Evolutionary conservation across 805 yeast species (phyloP), one percentile per base, ranked within the genome.

Genomic region (Starmerella bombi): DNA sequence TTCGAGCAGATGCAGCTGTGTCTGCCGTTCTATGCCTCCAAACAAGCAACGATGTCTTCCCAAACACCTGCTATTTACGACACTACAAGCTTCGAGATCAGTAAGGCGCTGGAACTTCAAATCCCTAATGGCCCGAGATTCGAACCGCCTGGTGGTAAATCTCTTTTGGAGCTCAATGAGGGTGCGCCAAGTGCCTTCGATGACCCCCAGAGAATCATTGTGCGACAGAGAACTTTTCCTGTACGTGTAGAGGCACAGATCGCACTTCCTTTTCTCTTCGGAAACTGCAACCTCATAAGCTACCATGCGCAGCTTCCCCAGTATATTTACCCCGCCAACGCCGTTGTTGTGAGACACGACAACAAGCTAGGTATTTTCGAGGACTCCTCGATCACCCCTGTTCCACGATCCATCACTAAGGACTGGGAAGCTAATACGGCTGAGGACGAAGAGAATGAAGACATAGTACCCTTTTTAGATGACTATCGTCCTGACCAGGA

Each of bases 91-190:
- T 82, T 91, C 49, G 73, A 79, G 58, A 86, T 95, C 0, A 93
- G 97, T 0, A 91, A 91, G 55, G 88, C 93, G 7, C 66, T 91
- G 37, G 84, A 86, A 53, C 69, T 77, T 34, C 79, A 93, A 1
- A 66, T 91, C 25, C 95, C 96, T 0, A 94, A 94, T 10, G 99
- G 98, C 0, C 97, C 99, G 10, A 82, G 80, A 56, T 91, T 85
- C 59, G 97, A 86, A 61, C 94, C 94, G 0, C 60, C 86, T 14
- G 35, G 27, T 10, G 16, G 18, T 15, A 74, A 68, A 9, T 16
- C 9, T 60, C 75, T 77, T 45, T 75, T 75, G 50, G 80, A 75
- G 34, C 57, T 59, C 21, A 88, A 80, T 44, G 96, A 86, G 56
- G 80, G 71, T 59, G 83, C 22, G 9, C 41, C 41, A 5, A 17